A percentile compares a stretch with the other conserved stretches of the same genome.
Conservation (phyloP, 169 alveolate genomes). For the Plasmodium relictum region DNA sequence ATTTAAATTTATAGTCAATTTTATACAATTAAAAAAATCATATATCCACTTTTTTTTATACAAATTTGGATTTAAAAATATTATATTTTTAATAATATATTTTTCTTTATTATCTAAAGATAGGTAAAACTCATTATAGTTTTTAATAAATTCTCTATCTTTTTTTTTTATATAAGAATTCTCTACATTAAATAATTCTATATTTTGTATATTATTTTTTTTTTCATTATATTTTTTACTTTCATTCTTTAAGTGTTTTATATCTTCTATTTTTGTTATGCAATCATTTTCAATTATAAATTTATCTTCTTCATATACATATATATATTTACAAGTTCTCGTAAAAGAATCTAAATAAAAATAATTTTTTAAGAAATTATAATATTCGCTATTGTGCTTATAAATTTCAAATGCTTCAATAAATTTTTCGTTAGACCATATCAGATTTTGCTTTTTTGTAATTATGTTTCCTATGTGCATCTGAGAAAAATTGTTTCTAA, state of each 20-base stretch:
- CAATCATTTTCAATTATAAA: slow-evolving; percentile 13
- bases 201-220: background rate
- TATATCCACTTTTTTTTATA: slow-evolving; percentile 72
- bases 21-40: slow-evolving; percentile 62
- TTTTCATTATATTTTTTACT: background rate
- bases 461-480: slow-evolving; percentile 34
- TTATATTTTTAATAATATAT: slow-evolving; percentile 31
- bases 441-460: slow-evolving; percentile 57
- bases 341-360: slow-evolving; percentile 19
- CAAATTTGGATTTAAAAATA: slow-evolving; percentile 56
- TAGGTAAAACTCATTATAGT: background rate
- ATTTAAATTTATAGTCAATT: slow-evolving; percentile 66
- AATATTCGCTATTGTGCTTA: slow-evolving; percentile 70
- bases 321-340: slow-evolving; percentile 5
- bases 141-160: background rate
- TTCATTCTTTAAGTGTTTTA: background rate
- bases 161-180: background rate
- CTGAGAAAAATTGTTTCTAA: slow-evolving; percentile 24
- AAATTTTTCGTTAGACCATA: slow-evolving; percentile 65
- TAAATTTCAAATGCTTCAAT: slow-evolving; percentile 72
- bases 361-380: slow-evolving; percentile 38
- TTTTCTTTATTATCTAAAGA: slow-evolving; percentile 16
- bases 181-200: background rate
- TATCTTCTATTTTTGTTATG: background rate
- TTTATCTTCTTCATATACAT: slow-evolving; percentile 10